phyloP scores from a whole-genome alignment of 352 stramenopile genomes.

The Globisporangium ultimum region DNA sequence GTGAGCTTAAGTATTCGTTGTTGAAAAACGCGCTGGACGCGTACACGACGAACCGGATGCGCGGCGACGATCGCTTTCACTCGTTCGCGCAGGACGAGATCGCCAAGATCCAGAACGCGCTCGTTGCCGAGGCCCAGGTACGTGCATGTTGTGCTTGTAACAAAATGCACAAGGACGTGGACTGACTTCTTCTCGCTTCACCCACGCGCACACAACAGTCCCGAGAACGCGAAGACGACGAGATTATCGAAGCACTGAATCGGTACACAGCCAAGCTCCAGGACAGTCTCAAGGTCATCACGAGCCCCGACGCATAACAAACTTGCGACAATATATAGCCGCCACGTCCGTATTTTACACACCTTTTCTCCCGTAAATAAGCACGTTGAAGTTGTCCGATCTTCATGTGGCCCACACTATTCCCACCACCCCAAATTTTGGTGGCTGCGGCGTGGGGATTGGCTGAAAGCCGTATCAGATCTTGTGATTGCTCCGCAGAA shows the following conservation, averaged over 20 bases:
- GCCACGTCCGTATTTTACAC: no score
- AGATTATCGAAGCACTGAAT: constrained; percentile 93
- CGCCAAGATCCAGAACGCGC: constrained; percentile 71
- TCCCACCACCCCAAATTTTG: not conserved
- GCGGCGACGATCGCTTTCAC: constrained; percentile 75
- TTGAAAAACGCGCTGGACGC: constrained; percentile 68
- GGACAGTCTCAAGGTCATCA: constrained; percentile 91
- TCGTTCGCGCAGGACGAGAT: constrained; percentile 67
- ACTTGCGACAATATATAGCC: not conserved
- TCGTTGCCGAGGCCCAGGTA: constrained; percentile 70
- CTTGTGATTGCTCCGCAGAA: no score
- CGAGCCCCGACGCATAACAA: constrained; percentile 61
- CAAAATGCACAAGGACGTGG: no score
- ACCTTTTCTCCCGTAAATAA: not conserved
- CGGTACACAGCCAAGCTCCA: constrained; percentile 92
- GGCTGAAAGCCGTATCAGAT: not conserved
- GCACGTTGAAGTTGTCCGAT: not conserved
- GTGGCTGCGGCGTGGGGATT: not conserved
- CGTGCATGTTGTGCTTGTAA: not conserved
- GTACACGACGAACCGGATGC: constrained; percentile 70
- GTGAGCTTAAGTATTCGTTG: constrained; percentile 65
- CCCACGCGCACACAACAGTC: constrained; percentile 26
- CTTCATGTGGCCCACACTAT: not conserved
- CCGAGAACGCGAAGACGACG: constrained; percentile 88
- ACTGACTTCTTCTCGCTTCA: no score